A percentile compares a stretch with the other conserved stretches of the same genome.
phyloP scores from a whole-genome alignment of 495 filamentous ascomycete genomes.

The Glarea lozoyensis region DNA sequence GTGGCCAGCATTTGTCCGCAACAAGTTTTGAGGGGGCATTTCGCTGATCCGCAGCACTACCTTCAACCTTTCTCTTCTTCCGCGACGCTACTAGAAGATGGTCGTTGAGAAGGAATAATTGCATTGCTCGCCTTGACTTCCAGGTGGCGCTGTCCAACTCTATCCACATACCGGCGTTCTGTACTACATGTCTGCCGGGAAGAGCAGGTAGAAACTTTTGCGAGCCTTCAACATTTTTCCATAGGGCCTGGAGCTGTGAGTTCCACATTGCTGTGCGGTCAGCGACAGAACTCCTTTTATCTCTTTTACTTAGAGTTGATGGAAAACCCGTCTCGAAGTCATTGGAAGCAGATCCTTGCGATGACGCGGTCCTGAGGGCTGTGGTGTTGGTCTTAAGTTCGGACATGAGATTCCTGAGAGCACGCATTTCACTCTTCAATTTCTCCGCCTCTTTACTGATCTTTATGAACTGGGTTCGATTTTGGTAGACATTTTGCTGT shows the following conservation, averaged over 20 bases:
- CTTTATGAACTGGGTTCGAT: constrained; percentile 96
- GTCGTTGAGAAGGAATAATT: constrained; percentile 89
- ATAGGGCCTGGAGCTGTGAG: constrained; percentile 75
- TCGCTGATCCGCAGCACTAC: constrained; percentile 36
- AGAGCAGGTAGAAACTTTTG: constrained; percentile 93
- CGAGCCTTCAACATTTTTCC: constrained; percentile 91
- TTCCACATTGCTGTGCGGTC: constrained; percentile 96
- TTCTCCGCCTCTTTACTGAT: constrained; percentile 99
- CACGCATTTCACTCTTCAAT: constrained; percentile 91
- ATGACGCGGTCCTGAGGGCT: constrained; percentile 62
- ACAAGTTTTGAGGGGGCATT: constrained; percentile 65
- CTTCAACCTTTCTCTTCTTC: constrained; percentile 81
- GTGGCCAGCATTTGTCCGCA: constrained; percentile 88
- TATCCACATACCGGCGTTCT: constrained; percentile 85
- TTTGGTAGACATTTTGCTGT: constrained; percentile 95
- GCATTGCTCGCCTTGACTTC: constrained; percentile 76
- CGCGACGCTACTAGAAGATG: constrained; percentile 83
- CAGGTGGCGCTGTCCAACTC: constrained; percentile 96
- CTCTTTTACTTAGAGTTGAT: constrained; percentile 48
- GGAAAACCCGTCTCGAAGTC: constrained; percentile 31
- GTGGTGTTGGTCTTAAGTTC: constrained; percentile 70
- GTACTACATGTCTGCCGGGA: constrained; percentile 81
- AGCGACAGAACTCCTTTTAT: constrained; percentile 74
- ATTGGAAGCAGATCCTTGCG: constrained; percentile 21
- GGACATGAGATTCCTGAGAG: constrained; percentile 76